Evolutionary conservation across 192 early-diverging fungal genomes (phyloP).

Genomic region (Coemansia sp.): DNA sequence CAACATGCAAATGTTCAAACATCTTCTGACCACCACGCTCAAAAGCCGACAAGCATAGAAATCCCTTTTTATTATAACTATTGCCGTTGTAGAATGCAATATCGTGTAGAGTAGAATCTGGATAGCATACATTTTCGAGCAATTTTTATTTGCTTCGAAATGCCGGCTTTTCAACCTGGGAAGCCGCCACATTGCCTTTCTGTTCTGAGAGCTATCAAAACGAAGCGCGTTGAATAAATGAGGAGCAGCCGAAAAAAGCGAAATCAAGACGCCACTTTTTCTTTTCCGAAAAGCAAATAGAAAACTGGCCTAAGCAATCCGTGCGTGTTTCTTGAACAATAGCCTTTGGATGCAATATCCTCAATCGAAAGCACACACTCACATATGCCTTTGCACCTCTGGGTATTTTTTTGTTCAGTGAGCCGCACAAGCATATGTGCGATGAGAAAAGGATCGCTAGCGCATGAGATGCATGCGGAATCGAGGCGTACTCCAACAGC

Average conservation of each 20-base stretch:
- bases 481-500: neutral
- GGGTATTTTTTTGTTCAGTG: neutral
- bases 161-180: too few species aligned
- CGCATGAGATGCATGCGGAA: conserved; percentile 2
- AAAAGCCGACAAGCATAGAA: neutral
- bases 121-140: too few species aligned
- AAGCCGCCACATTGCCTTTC: too few species aligned
- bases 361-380: neutral
- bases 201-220: too few species aligned
- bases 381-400: neutral
- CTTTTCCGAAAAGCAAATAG: neutral
- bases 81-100: too few species aligned
- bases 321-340: neutral
- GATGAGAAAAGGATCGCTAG: neutral
- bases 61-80: too few species aligned
- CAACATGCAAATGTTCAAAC: neutral
- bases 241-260: neutral
- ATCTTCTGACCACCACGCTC: neutral
- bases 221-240: too few species aligned
- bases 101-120: too few species aligned
- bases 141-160: too few species aligned
- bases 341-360: neutral
- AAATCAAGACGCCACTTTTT: neutral
- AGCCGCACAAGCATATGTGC: neutral
- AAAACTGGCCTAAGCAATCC: neutral